Percentiles rank a stretch among this genome's conserved stretches.
Conservation (phyloP, 106 monocot genomes). For the Platanthera guangdongensis region DNA sequence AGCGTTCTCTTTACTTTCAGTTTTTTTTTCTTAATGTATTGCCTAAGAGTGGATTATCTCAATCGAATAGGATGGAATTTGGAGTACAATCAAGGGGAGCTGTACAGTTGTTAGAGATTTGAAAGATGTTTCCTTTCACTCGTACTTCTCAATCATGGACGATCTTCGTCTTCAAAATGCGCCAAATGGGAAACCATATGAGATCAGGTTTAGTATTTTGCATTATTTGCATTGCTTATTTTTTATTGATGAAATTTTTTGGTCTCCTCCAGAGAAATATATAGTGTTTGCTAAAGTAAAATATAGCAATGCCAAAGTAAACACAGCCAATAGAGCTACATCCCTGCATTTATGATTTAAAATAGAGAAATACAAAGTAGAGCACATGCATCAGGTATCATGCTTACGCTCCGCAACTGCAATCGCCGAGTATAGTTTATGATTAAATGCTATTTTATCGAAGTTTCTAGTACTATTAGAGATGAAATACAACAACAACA, state of each 20-base stretch:
- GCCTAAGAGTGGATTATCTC: not conserved
- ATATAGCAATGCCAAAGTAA: too few relatives aligned
- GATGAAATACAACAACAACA: too few relatives aligned
- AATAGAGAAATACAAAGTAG: not conserved
- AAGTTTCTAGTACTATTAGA: not conserved
- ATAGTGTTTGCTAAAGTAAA: too few relatives aligned
- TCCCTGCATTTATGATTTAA: not conserved
- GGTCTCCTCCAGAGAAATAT: too few relatives aligned
- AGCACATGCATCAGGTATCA: not conserved
- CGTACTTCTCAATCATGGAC: slow-evolving; percentile 87
- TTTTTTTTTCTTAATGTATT: slow-evolving; percentile 5
- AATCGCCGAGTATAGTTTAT: not conserved
- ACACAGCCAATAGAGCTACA: too few relatives aligned
- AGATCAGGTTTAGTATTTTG: slow-evolving; percentile 65
- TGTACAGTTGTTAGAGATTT: slow-evolving; percentile 84
- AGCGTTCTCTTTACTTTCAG: not conserved
- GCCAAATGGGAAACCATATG: slow-evolving; percentile 52
- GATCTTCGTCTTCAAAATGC: slow-evolving; percentile 56
- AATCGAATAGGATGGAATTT: slow-evolving; percentile 79
- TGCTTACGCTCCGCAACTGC: not conserved
- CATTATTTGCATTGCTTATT: not conserved
- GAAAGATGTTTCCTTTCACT: slow-evolving; percentile 72
- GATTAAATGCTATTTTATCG: not conserved
- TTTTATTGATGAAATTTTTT: not conserved
- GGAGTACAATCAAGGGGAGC: slow-evolving; percentile 68